phyloP scores from a whole-genome alignment of 306 rosid genomes.

The Vigna angularis region DNA sequence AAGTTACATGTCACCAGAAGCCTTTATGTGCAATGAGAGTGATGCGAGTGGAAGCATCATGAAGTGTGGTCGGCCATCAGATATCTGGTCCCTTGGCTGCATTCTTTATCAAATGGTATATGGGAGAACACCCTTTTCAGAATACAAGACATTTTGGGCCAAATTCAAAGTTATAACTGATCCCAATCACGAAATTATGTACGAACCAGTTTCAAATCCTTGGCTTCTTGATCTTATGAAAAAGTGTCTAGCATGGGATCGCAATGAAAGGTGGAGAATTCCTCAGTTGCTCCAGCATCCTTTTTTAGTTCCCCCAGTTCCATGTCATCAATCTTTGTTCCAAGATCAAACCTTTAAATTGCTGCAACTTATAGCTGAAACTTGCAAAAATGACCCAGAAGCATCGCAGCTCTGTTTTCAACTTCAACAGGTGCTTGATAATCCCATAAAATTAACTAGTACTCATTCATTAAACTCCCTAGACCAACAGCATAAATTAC shows the following conservation, averaged over 20 bases:
- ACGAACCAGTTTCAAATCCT: constrained; percentile 75
- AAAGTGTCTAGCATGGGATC: constrained; percentile 94
- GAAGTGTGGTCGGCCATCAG: constrained; percentile 94
- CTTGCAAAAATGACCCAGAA: constrained; percentile 60
- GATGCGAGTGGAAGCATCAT: constrained; percentile 89
- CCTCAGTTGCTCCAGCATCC: constrained; percentile 93
- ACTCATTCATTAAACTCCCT: constrained; percentile 53
- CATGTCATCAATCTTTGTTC: constrained; percentile 47
- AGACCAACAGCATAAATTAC: constrained; percentile 57
- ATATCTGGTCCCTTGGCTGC: constrained; percentile 97
- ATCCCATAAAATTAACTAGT: constrained; percentile 52
- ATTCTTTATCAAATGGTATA: constrained; percentile 98
- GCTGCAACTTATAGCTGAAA: constrained; percentile 63
- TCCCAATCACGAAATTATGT: constrained; percentile 76
- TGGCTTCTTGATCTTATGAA: constrained; percentile 96
- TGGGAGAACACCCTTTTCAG: constrained; percentile 91
- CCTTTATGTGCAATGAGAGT: constrained; percentile 91
- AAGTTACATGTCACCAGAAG: constrained; percentile 99
- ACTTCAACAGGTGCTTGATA: constrained; percentile 61
- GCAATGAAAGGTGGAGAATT: constrained; percentile 90
- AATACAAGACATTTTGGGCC: constrained; percentile 93
- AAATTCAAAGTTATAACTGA: constrained; percentile 94
- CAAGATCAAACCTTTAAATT: constrained; percentile 60
- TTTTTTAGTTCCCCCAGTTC: constrained; percentile 80
- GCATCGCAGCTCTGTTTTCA: constrained; percentile 63